These are phyloP conservation scores for Fagus crenata DNA, from an alignment of 306 rosid species.

Conservation along the genomic window DNA sequence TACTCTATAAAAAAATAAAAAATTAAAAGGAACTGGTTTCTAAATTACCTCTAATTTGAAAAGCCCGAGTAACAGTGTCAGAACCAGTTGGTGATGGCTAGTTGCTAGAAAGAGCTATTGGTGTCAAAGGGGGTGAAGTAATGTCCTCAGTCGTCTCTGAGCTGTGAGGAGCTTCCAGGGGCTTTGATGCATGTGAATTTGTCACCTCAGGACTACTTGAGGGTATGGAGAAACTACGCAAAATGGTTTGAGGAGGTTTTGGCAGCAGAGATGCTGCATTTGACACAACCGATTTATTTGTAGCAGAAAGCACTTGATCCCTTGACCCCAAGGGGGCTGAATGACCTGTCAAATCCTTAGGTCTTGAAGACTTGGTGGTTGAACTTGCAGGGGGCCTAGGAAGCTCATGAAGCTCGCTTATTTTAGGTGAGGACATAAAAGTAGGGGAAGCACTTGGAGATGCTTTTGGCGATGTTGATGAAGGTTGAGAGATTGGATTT, in stretches of 20 bases:
- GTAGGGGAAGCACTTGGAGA: constrained; percentile 81
- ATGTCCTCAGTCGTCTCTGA: constrained; percentile 42
- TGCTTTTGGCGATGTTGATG: constrained; percentile 65
- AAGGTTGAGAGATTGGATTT: constrained; percentile 62
- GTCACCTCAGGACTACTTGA: constrained; percentile 56
- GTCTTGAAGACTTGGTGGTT: constrained; percentile 54
- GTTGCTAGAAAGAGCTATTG: constrained; percentile 54
- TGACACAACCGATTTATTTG: constrained; percentile 42
- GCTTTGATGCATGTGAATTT: constrained; percentile 46
- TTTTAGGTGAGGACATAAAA: constrained; percentile 72
- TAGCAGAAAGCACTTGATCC: constrained; percentile 53
- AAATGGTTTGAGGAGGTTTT: constrained; percentile 63
- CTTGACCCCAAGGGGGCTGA: constrained; percentile 77
- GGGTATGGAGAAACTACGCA: constrained; percentile 90
- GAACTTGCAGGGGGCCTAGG: constrained; percentile 82
- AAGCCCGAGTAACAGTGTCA: constrained; percentile 37
- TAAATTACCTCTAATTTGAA: constrained; percentile 59
- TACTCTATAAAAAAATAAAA: too few relatives aligned
- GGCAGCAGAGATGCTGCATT: constrained; percentile 81
- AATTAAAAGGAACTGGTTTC: constrained; percentile 2
- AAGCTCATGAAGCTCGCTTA: constrained; percentile 97
- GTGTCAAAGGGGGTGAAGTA: constrained; percentile 70
- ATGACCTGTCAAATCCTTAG: constrained; percentile 60
- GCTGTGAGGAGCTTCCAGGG: constrained; percentile 44
- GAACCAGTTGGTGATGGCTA: constrained; percentile 41